Conservation (phyloP, 208 protist species). For the Acanthamoeba divionensis region DNA sequence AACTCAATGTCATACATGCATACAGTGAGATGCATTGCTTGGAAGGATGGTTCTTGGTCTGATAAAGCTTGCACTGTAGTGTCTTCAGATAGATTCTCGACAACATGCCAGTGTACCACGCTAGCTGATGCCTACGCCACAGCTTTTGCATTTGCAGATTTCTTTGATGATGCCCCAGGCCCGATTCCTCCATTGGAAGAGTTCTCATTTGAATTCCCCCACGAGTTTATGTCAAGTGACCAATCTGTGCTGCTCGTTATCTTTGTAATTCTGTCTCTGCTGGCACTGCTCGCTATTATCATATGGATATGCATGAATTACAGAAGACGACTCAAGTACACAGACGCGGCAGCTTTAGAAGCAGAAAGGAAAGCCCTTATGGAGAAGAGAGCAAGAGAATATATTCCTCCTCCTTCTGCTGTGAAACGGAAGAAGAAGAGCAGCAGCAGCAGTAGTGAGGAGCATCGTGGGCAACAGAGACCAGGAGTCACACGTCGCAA, state of each 20-base stretch:
- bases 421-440: no score
- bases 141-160: neutral
- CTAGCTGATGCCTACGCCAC: constrained; percentile 11
- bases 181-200: neutral
- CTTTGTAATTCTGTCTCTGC: neutral
- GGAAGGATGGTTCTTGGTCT: neutral
- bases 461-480: no score
- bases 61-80: neutral
- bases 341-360: no score
- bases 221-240: neutral
- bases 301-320: neutral
- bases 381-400: no score
- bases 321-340: neutral
- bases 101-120: neutral
- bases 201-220: neutral
- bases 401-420: no score
- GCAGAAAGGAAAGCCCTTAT: no score
- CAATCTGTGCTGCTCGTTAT: constrained; percentile 25
- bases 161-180: neutral
- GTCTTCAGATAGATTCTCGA: neutral
- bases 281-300: neutral
- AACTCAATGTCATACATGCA: neutral
- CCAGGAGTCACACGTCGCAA: no score
- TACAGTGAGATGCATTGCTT: constrained; percentile 11
- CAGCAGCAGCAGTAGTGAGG: no score